phyloP scores from a whole-genome alignment of 306 rosid species.

The peach (Prunus persica) region Prunus_persica_NCBIv2 NC_034016.1:21984001-21984500 shows the following conservation, averaged over 20 bases:
- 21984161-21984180: conserved; percentile 15
- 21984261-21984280: conserved; percentile 6
- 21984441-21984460: conserved; percentile 98
- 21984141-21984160: not conserved
- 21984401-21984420: conserved; percentile 47
- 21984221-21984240: conserved; percentile 18
- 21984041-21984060: not conserved
- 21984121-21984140: not conserved
- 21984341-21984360: too few species aligned
- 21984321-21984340: too few species aligned
- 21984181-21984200: not conserved
- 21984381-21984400: not conserved
- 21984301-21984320: too few species aligned
- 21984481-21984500: not conserved
- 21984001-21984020: not conserved
- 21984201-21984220: conserved; percentile 1
- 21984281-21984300: not conserved
- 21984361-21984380: not conserved
- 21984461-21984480: conserved; percentile 14
- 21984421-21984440: conserved; percentile 94
- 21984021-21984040: not conserved
- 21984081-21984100: not conserved
- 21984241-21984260: not conserved
- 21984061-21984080: conserved; percentile 8
- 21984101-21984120: not conserved